Evolutionary conservation across 1,139 yeast genomes (phyloP).

Genomic region (Diutina sp.): DNA sequence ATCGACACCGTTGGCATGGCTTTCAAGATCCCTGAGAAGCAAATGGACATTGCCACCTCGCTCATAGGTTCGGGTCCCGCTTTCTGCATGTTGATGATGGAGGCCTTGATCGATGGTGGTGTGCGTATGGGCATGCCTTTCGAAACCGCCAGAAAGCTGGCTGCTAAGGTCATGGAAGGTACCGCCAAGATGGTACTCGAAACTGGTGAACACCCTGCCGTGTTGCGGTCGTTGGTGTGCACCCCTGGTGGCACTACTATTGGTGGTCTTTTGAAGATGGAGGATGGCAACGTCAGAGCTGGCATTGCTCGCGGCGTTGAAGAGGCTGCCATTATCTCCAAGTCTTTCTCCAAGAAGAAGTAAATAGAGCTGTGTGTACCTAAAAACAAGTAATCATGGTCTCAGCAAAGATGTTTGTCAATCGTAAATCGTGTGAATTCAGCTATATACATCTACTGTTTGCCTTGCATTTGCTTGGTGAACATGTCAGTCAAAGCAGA

Average conservation of each 20-base stretch:
- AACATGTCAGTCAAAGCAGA: background rate
- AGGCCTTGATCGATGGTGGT: slow-evolving; percentile 89
- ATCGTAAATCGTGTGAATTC: background rate
- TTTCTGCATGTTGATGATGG: slow-evolving; percentile 79
- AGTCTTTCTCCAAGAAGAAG: slow-evolving; percentile 60
- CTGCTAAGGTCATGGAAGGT: slow-evolving; percentile 94
- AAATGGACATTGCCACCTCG: slow-evolving; percentile 95
- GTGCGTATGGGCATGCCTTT: slow-evolving; percentile 90
- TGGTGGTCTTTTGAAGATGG: slow-evolving; percentile 88
- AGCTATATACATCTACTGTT: background rate
- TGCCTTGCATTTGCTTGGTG: background rate
- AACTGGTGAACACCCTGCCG: slow-evolving; percentile 89
- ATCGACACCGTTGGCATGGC: slow-evolving; percentile 59
- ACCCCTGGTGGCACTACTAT: slow-evolving; percentile 99
- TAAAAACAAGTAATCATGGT: background rate
- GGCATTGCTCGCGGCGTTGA: slow-evolving; percentile 83
- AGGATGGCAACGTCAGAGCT: slow-evolving; percentile 79
- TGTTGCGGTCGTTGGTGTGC: slow-evolving; percentile 75
- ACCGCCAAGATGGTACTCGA: slow-evolving; percentile 85
- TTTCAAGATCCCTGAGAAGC: slow-evolving; percentile 69
- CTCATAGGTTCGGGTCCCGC: slow-evolving; percentile 97
- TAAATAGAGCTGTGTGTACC: background rate
- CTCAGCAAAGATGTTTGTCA: no score
- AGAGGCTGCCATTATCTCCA: slow-evolving; percentile 80
- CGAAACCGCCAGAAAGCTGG: slow-evolving; percentile 72